Evolutionary conservation across 345 rosid species (phyloP), one percentile per base, ranked within the genome.

Genomic region (Eucalyptus brandiana): DNA sequence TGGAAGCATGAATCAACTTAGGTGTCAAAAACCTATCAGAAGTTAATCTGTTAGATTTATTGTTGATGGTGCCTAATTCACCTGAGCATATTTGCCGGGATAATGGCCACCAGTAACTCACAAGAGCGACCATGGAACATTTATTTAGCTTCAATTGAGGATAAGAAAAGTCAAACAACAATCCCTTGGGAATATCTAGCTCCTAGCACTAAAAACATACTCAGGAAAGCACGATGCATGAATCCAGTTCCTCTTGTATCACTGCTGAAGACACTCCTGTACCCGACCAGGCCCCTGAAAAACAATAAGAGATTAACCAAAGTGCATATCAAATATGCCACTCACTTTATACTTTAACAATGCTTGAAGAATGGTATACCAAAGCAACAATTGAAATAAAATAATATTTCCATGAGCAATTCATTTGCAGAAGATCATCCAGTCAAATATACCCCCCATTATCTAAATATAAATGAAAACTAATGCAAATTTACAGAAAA

Each of bases 201-300:
- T 67, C 49, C 62, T 60, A 44, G 87, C 51, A 88, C 72, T 91
- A 91, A 44, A 88, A 48, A 53, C 97, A 87, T 97, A 98, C 99
- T 91, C 90, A 95, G 92, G 92, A 98, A 98, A 94, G 99, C 99
- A 88, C 99, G 97, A 87, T 97, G 99, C 99, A 98, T 98, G 92
- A 97, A 98, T 92, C 99, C 99, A 89, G 97, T 94, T 93, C 99
- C 99, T 89, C 98, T 98, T 10, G 99, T 97, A 93, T 94, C 98
- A 89, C 99, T 97, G 95, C 98, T 98, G 95, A 98, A 98, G 91
- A 98, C 97, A 93, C 98, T 96, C 92, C 98, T 95, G 94, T 98
- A 98, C 89, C 99, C 99, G 87, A 98, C 99, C 90, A 98, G 93
- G 87, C 99, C 99, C 94, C 99, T 97, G 87, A 51, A 86, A 2